Evolutionary conservation across 148 eudicot genomes (phyloP), one percentile per base, ranked within the genome.

Genomic region (Cornus florida): DNA sequence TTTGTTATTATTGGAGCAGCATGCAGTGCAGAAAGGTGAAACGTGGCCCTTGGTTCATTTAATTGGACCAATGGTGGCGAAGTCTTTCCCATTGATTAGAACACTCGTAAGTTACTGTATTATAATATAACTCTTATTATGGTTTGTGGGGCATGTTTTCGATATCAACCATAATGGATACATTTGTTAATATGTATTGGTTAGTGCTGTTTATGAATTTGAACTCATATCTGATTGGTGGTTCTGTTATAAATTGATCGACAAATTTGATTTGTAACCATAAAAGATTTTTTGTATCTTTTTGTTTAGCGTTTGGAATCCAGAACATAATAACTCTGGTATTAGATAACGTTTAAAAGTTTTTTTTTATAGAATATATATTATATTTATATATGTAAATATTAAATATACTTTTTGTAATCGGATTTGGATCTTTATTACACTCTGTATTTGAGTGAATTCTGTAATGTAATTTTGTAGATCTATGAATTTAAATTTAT

Each of bases 61-160:
- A 70, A 89, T 93, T 73, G 97, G 98, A 60, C 98, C 99, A 48
- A 81, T 87, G 85, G 69, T 93, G 87, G 84, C 83, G 67, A 87
- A 88, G 79, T 83, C 87, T 75, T 89, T 93, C 79, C 88, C 91
- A 32, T 60, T 90, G 13, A 86, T 92, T 75, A 81, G 85, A 57
- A 83, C 90, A 71, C 85, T 80, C 56, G 99, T 96, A 88, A 91
- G 98, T 88, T 82, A 69, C 68, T 67, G 31, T 69, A 68, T 57
- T 75, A 31, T n/a, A 50, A 68, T 75, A 31, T n/a, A 50, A 68
- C 59, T 41, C 38, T 68, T 32, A 6, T 0, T 32, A 3, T 71
- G 31, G 32, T 66, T 48, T 71, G 6, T 28, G 6, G 11, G 28
- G 59, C 32, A 78, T 79, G 41, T 14, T 19, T 3, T 77, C 32